Conservation (phyloP, 2,329 filamentous ascomycete species). For the Pseudocercospora macadamiae region DNA sequence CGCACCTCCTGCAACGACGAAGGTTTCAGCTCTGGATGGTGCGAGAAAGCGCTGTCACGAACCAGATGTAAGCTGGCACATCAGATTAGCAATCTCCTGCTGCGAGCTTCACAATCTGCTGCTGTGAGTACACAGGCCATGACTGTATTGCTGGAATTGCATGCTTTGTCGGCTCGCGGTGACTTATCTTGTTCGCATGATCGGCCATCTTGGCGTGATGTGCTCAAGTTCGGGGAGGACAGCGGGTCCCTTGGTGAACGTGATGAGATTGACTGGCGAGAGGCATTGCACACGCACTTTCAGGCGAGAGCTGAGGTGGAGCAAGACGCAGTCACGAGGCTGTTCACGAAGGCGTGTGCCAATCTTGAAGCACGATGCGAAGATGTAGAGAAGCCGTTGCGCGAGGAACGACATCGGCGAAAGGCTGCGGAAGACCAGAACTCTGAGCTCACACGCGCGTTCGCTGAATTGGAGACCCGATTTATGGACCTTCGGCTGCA, state of each 20-base stretch:
- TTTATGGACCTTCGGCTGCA: constrained; percentile 41
- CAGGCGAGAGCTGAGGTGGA: constrained; percentile 47
- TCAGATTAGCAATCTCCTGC: constrained; percentile 24
- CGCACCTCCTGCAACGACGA: not conserved
- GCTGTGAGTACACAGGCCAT: constrained; percentile 19
- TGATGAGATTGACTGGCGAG: constrained; percentile 50
- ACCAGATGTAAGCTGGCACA: constrained; percentile 25
- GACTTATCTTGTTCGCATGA: constrained; percentile 23
- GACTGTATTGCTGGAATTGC: constrained; percentile 24
- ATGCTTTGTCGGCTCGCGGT: constrained; percentile 23
- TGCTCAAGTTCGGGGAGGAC: constrained; percentile 13
- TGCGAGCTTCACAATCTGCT: constrained; percentile 23
- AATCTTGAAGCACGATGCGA: constrained; percentile 61
- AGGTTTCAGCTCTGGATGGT: constrained; percentile 17
- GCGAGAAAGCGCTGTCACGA: constrained; percentile 20
- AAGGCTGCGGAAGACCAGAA: constrained; percentile 41
- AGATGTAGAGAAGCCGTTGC: constrained; percentile 58
- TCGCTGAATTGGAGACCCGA: constrained; percentile 43
- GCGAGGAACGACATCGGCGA: constrained; percentile 46
- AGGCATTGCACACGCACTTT: constrained; percentile 50
- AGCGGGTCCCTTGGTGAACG: not conserved
- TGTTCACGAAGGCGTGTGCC: constrained; percentile 57
- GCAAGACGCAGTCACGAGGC: constrained; percentile 51
- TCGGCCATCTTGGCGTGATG: constrained; percentile 15
- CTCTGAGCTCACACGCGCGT: constrained; percentile 40